Percentiles rank a stretch among this genome's conserved stretches.
phyloP scores from a whole-genome alignment of 2,329 filamentous ascomycete genomes.

The Lasiodiplodia gonubiensis region DNA sequence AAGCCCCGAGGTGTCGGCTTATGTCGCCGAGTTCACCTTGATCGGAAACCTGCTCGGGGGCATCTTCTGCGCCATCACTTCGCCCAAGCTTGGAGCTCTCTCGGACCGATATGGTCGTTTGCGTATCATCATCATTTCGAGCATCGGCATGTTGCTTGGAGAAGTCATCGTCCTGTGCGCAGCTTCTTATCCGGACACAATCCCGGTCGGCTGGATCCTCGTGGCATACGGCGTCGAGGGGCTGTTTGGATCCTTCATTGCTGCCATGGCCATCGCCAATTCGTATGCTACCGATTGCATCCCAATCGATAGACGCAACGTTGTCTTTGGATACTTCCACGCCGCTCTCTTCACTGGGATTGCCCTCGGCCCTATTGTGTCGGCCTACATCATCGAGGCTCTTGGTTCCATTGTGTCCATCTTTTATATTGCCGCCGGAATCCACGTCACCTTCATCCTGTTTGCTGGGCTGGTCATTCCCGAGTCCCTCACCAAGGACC shows the following conservation, averaged over 20 bases:
- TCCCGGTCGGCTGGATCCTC: slow-evolving; percentile 81
- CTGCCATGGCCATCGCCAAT: slow-evolving; percentile 77
- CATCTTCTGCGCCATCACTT: slow-evolving; percentile 76
- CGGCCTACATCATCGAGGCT: slow-evolving; percentile 77
- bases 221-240: slow-evolving; percentile 81
- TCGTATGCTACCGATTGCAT: slow-evolving; percentile 93
- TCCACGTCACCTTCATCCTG: slow-evolving; percentile 75
- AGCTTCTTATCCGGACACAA: slow-evolving; percentile 71
- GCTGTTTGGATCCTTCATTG: slow-evolving; percentile 84
- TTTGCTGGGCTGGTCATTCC: slow-evolving; percentile 76
- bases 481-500: slow-evolving; percentile 79
- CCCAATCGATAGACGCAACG: slow-evolving; percentile 75
- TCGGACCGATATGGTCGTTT: slow-evolving; percentile 88
- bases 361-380: slow-evolving; percentile 81
- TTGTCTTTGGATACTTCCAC: slow-evolving; percentile 88
- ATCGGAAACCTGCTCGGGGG: slow-evolving; percentile 77
- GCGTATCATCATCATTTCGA: slow-evolving; percentile 73
- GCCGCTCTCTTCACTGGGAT: slow-evolving; percentile 89
- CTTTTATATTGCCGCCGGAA: slow-evolving; percentile 79
- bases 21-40: slow-evolving; percentile 78
- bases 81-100: slow-evolving; percentile 80
- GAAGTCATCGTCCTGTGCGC: slow-evolving; percentile 81
- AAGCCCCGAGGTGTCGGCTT: slow-evolving; percentile 76
- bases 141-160: slow-evolving; percentile 72
- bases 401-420: slow-evolving; percentile 78